Evolutionary conservation across 306 rosid species (phyloP).

Genomic region (Quercus agrifolia): DNA sequence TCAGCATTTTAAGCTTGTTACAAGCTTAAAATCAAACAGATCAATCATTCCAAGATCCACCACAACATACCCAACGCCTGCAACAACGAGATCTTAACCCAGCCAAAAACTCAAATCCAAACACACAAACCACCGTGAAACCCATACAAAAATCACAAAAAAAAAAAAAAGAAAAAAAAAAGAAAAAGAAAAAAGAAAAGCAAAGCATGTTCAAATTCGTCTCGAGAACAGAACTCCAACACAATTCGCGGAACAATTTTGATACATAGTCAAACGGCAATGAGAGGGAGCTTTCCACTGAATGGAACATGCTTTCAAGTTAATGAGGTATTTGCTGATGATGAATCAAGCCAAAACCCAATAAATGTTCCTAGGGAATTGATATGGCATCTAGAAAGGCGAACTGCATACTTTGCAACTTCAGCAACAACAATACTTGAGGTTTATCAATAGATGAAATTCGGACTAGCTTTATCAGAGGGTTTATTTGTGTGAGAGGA

Average conservation of each 20-base stretch:
- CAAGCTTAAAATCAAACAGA: too few species aligned
- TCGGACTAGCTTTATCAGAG: too few species aligned
- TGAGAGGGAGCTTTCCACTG: slow-evolving; percentile 52
- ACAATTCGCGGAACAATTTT: slow-evolving; percentile 57
- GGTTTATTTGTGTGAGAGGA: slow-evolving; percentile 56
- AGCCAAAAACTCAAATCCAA: too few species aligned
- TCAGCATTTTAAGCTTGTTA: too few species aligned
- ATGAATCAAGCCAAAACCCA: slow-evolving; percentile 46
- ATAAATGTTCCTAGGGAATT: slow-evolving; percentile 44
- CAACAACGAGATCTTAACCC: too few species aligned
- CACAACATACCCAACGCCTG: too few species aligned
- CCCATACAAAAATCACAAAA: too few species aligned
- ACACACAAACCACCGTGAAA: too few species aligned
- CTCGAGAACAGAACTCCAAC: slow-evolving; percentile 24
- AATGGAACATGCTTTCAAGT: slow-evolving; percentile 81
- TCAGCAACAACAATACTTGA: slow-evolving; percentile 37
- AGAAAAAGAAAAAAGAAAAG: too few species aligned
- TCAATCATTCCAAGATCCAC: too few species aligned
- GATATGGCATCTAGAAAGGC: slow-evolving; percentile 36
- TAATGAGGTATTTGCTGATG: slow-evolving; percentile 78
- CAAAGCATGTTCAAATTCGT: too few species aligned
- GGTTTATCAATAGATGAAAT: slow-evolving; percentile 20
- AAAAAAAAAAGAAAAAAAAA: too few species aligned
- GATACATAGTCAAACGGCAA: slow-evolving; percentile 75
- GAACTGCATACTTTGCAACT: slow-evolving; percentile 48